Conservation (phyloP, 2,329 filamentous ascomycete genomes). For the Calonectria leucothoes region DNA sequence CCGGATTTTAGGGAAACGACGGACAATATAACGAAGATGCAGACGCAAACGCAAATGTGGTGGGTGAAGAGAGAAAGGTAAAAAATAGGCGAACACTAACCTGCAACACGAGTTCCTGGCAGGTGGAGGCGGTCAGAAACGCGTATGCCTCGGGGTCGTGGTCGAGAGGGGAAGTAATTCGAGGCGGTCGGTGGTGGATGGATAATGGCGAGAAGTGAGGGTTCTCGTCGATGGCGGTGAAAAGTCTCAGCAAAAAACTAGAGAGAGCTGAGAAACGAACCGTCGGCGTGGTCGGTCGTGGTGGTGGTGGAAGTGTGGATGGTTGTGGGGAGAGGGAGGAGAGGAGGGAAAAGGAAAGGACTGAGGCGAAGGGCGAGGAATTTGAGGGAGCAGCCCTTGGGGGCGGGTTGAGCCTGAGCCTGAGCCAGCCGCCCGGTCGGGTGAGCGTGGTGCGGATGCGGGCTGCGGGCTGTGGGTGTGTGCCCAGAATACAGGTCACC, state of each 20-base stretch:
- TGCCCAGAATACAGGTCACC: not conserved
- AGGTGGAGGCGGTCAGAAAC: slow-evolving; percentile 41
- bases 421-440: slow-evolving; percentile 19
- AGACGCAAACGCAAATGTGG: slow-evolving; percentile 1
- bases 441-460: slow-evolving; percentile 17
- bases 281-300: slow-evolving; percentile 15
- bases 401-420: slow-evolving; percentile 7
- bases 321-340: slow-evolving; percentile 34
- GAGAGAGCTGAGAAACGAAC: slow-evolving; percentile 1
- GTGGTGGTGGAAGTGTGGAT: slow-evolving; percentile 25
- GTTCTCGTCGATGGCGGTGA: slow-evolving; percentile 13
- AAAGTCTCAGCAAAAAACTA: slow-evolving; percentile 5
- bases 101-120: slow-evolving; percentile 32
- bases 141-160: slow-evolving; percentile 32
- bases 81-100: slow-evolving; percentile 29
- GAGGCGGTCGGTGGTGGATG: slow-evolving; percentile 14
- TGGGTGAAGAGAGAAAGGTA: not conserved
- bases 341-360: slow-evolving; percentile 31
- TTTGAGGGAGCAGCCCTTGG: slow-evolving; percentile 28
- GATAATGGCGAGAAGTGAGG: slow-evolving; percentile 5
- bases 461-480: slow-evolving; percentile 7
- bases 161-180: slow-evolving; percentile 17
- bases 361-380: slow-evolving; percentile 34
- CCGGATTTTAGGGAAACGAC: slow-evolving; percentile 1
- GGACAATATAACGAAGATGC: not conserved